Base-by-base conservation (phyloP, 2,329 filamentous ascomycete species). In the Clonostachys solani region DNA sequence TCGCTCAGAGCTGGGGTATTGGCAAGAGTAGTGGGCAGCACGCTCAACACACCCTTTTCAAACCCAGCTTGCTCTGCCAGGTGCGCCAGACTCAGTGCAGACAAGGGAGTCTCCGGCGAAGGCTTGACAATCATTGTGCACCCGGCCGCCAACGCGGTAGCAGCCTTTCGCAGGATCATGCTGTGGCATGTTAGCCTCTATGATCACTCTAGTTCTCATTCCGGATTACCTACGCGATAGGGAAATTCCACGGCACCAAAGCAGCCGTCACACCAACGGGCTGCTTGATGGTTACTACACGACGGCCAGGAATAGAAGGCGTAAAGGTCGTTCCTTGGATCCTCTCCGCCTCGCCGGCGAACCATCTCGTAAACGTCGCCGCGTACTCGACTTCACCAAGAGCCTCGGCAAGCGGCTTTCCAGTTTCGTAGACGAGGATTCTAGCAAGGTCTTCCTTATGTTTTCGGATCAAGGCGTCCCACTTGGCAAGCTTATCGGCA, bases 61-160 rank as follows among this genome's bases (percentile, higher is more conserved):
- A 91, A 90, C 0, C 87, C 87, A 4, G 86, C 86, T 54, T 89
- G 75, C 50, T 81, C 77, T 51, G 89, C 74, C 15, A 91, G 69
- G 33, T 79, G 78, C 1, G 65, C 66, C 2, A 69, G 53, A 29
- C 84, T 83, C 33, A 89, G 78, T 2, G 83, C 80, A 19, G 86
- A 88, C 57, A 89, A 78, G 0, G 87, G 88, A 3, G 87, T 90
- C 61, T 89, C 85, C 1, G 85, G 85, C 5, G 81, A 84, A 3
- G 86, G 83, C 66, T 89, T 89, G 15, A 81, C 73, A 15, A 92
- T 73, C 81, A 92, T 88, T 2, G 85, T 88, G 62, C 86, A 89
- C 17, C 86, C 87, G 12, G 86, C 86, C 19, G 86, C 87, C 29
- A 90, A 68, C 2, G 80, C 81, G 1, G 81, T 68, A 2, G 63